Evolutionary conservation across 2,329 filamentous ascomycete species (phyloP), one percentile per base, ranked within the genome.

Genomic region (Claviceps fusiformis): DNA sequence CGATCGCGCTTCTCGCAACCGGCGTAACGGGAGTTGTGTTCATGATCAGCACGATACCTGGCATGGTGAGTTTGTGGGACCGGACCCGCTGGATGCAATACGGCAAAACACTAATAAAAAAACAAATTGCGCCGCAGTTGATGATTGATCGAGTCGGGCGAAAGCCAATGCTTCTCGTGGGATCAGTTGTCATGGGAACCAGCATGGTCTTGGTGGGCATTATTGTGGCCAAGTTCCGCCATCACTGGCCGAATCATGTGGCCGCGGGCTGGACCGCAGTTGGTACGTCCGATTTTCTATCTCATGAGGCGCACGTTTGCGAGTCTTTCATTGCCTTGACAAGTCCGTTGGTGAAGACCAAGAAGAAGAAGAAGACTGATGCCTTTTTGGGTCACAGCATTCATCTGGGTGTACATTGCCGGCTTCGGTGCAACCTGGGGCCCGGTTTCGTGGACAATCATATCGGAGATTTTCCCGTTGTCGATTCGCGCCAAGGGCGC

Each of bases 1-100:
- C 78, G 54, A 77, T 75, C 5, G 74, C 75, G 13, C 74, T 88
- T 0, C 72, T 87, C 9, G 84, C 85, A 0, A 87, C 84, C 0
- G 85, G 85, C 9, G 84, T 88, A 0, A 83, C 85, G 5, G 85
- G 85, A 3, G 82, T 88, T 41, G 79, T 81, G 53, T 85, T 86
- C 75, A 83, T 86, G 60, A 57, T 68, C 8, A 62, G 57, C 47
- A 69, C 67, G 3, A 55, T 69, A 2, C 67, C 67, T 1, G 52
- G 44, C 10, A 69, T 68, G 66, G 63, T 59, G 27, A 52, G 55
- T 41, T 15, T 13, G 27, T 43, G 50, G 29, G 19, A 19, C 19
- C 19, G 1, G 19, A 48, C 15, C 39, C 15, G 37, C 7, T 15
- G 37, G 13, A 39, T 39, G 13, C 37, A 39, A 11, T 15, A 13